Evolutionary conservation across 306 rosid genomes (phyloP).

Genomic region (Clitoria ternatea): DNA sequence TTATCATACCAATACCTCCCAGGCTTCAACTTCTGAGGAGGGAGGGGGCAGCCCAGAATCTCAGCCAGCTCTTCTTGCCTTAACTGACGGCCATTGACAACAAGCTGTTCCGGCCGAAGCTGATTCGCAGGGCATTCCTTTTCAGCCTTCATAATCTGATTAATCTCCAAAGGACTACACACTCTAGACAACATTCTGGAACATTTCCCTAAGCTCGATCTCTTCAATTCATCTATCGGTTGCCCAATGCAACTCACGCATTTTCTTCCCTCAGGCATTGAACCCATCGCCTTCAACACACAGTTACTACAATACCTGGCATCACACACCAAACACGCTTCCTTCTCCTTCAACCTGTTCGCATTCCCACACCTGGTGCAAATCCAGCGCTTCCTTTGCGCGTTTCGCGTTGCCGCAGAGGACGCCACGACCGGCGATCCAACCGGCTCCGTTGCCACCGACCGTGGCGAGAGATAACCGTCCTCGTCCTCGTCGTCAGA

Average conservation of each 20-base stretch:
- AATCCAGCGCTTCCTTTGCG: constrained; percentile 43
- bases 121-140: constrained; percentile 79
- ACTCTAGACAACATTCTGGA: constrained; percentile 71
- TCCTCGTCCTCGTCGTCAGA: constrained; percentile 62
- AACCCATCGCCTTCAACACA: constrained; percentile 87
- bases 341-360: constrained; percentile 75
- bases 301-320: constrained; percentile 71
- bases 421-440: constrained; percentile 37
- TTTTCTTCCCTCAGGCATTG: constrained; percentile 93
- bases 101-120: constrained; percentile 74
- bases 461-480: constrained; percentile 41
- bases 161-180: constrained; percentile 79
- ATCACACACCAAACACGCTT: constrained; percentile 76
- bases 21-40: constrained; percentile 83
- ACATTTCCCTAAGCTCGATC: constrained; percentile 62
- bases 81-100: constrained; percentile 74
- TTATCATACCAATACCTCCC: constrained; percentile 95
- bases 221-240: constrained; percentile 67
- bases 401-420: background rate
- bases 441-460: constrained; percentile 54
- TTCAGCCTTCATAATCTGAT: constrained; percentile 87
- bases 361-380: constrained; percentile 69
- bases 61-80: constrained; percentile 79
- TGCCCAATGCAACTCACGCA: constrained; percentile 81
- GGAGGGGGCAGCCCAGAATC: constrained; percentile 60